phyloP scores from a whole-genome alignment of 2,329 filamentous ascomycete genomes.

The Verticillium zaregamsianum region DNA sequence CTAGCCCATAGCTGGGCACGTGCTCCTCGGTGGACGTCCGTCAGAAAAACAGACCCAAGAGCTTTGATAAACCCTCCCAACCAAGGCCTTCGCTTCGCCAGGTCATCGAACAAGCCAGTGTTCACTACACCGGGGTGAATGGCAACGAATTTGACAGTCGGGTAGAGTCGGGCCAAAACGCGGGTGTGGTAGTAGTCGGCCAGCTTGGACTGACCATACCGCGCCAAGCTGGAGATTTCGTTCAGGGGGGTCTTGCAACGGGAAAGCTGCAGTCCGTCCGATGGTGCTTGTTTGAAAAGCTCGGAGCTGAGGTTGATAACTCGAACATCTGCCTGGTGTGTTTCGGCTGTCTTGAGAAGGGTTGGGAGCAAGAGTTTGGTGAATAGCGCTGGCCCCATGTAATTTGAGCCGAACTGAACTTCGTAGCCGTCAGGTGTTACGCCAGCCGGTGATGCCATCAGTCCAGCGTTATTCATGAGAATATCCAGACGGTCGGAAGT shows the following conservation, averaged over 20 bases:
- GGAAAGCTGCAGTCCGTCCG: slow-evolving; percentile 23
- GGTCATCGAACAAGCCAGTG: slow-evolving; percentile 18
- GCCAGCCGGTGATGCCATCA: slow-evolving; percentile 30
- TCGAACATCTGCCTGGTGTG: slow-evolving; percentile 20
- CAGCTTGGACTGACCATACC: slow-evolving; percentile 27
- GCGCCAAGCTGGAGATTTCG: slow-evolving; percentile 19
- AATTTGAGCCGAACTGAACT: slow-evolving; percentile 43
- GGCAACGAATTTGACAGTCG: slow-evolving; percentile 18
- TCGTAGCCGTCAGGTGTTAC: slow-evolving; percentile 42
- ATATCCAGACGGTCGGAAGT: slow-evolving; percentile 33
- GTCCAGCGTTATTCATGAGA: slow-evolving; percentile 41
- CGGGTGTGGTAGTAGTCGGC: slow-evolving; percentile 23
- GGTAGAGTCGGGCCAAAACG: slow-evolving; percentile 19
- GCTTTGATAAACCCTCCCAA: background rate
- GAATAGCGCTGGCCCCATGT: slow-evolving; percentile 42
- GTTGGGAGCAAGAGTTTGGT: slow-evolving; percentile 28
- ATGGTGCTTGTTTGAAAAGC: slow-evolving; percentile 14
- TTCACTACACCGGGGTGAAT: slow-evolving; percentile 23
- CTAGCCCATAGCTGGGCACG: slow-evolving; percentile 39
- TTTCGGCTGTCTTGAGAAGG: slow-evolving; percentile 18
- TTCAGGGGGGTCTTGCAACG: slow-evolving; percentile 18
- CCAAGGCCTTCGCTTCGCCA: background rate
- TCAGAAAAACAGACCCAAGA: background rate
- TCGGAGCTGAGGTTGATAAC: slow-evolving; percentile 22
- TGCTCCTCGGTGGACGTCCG: slow-evolving; percentile 24